Conservation (phyloP, 352 stramenopile species). For the Plasmopara viticola region DNA sequence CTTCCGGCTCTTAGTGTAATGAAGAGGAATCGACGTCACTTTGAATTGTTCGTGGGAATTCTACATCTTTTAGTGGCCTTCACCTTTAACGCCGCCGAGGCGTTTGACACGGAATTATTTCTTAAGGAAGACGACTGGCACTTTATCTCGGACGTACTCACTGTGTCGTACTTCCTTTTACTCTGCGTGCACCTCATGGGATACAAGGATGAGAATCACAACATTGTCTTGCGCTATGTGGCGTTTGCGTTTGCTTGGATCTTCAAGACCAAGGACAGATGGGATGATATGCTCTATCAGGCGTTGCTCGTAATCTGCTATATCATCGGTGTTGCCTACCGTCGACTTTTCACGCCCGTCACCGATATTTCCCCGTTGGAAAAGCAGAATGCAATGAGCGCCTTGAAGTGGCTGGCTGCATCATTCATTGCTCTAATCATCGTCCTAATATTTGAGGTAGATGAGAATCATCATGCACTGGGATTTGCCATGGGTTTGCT, state of each 20-base stretch:
- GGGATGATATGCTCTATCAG: conserved; percentile 66
- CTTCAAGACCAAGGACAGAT: conserved; percentile 81
- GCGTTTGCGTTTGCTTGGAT: conserved; percentile 80
- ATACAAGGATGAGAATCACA: conserved; percentile 72
- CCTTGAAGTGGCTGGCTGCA: conserved; percentile 34
- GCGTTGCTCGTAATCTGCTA: conserved; percentile 55
- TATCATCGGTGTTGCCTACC: conserved; percentile 48
- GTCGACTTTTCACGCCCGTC: conserved; percentile 38
- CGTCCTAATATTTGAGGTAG: conserved; percentile 41
- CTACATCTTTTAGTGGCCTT: conserved; percentile 78
- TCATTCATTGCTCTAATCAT: conserved; percentile 40
- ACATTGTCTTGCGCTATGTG: conserved; percentile 81
- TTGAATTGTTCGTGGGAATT: conserved; percentile 85
- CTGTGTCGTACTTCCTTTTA: conserved; percentile 79
- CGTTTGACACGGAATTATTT: conserved; percentile 59
- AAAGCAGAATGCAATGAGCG: conserved; percentile 48
- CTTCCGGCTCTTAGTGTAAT: conserved; percentile 72
- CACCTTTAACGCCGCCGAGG: conserved; percentile 78
- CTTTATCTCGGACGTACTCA: conserved; percentile 84
- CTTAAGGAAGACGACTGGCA: conserved; percentile 74
- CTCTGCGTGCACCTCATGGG: conserved; percentile 83
- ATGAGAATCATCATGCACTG: conserved; percentile 36
- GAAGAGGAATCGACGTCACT: conserved; percentile 78
- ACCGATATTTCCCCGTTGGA: conserved; percentile 46
- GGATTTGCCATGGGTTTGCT: conserved; percentile 61